Evolutionary conservation across 108 stramenopile species (phyloP).

Genomic region (Chaetoceros muelleri): DNA sequence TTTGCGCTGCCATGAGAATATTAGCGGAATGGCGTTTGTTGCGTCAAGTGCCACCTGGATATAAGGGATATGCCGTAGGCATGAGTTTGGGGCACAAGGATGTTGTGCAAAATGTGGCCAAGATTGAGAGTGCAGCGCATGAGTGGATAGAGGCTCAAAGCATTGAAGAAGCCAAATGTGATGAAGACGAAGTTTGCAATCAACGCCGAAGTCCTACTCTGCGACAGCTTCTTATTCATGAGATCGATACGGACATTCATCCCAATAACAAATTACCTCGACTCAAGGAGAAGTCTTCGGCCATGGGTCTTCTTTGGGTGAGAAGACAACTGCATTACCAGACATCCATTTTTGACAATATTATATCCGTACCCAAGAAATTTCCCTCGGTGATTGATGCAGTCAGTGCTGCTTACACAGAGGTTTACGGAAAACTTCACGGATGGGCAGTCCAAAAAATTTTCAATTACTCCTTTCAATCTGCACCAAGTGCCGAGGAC

Average conservation of each 20-base stretch:
- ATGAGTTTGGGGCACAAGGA: slow-evolving; percentile 65
- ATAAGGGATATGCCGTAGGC: slow-evolving; percentile 64
- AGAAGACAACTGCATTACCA: slow-evolving; percentile 57
- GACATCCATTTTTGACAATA: slow-evolving; percentile 40
- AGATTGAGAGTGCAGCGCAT: slow-evolving; percentile 52
- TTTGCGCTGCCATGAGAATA: slow-evolving; percentile 53
- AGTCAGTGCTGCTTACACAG: slow-evolving; percentile 43
- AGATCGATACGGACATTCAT: slow-evolving; percentile 31
- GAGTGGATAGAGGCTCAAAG: slow-evolving; percentile 21
- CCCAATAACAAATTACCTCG: slow-evolving; percentile 31
- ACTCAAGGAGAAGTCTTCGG: slow-evolving; percentile 44
- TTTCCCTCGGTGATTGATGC: slow-evolving; percentile 30
- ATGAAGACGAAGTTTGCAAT: background rate
- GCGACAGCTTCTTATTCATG: slow-evolving; percentile 37
- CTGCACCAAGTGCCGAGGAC: slow-evolving; percentile 37
- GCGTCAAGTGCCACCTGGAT: slow-evolving; percentile 59
- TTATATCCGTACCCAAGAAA: slow-evolving; percentile 24
- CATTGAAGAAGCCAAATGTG: slow-evolving; percentile 1
- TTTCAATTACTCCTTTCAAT: slow-evolving; percentile 52
- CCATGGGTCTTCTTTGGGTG: slow-evolving; percentile 63
- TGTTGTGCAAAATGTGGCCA: slow-evolving; percentile 62
- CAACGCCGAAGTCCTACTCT: slow-evolving; percentile 29
- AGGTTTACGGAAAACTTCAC: slow-evolving; percentile 57
- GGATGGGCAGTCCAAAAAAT: slow-evolving; percentile 65
- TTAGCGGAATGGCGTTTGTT: slow-evolving; percentile 72